Conservation (phyloP, 116 monocot genomes). For the Iris pallida region DNA sequence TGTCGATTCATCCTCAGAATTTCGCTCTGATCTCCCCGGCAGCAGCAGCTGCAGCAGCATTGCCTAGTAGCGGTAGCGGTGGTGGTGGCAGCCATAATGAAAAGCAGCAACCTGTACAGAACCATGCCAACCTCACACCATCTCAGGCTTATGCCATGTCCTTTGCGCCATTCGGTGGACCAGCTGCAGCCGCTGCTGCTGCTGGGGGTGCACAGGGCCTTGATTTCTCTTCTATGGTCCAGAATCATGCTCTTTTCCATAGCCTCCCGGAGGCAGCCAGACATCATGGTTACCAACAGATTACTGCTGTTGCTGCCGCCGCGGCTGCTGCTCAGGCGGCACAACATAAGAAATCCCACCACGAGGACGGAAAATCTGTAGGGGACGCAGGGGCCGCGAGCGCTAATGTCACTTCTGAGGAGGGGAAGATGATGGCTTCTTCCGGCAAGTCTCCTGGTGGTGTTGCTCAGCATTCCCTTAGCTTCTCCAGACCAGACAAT, state of each 20-base stretch:
- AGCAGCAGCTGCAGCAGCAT: slow-evolving; percentile 12
- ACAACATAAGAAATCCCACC: slow-evolving; percentile 24
- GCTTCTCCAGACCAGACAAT: slow-evolving; percentile 28
- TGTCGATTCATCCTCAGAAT: slow-evolving; percentile 66
- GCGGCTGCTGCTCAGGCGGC: slow-evolving; percentile 17
- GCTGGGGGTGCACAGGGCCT: slow-evolving; percentile 34
- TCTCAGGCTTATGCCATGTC: slow-evolving; percentile 80
- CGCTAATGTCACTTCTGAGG: slow-evolving; percentile 13
- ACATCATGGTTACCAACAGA: slow-evolving; percentile 30
- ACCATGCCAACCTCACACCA: slow-evolving; percentile 38
- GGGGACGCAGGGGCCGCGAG: slow-evolving; percentile 18
- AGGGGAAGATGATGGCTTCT: slow-evolving; percentile 23
- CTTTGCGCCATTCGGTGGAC: slow-evolving; percentile 45
- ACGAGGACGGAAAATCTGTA: slow-evolving; percentile 26
- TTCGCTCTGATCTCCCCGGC: slow-evolving; percentile 57
- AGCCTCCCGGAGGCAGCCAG: slow-evolving; percentile 49
- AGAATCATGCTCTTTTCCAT: slow-evolving; percentile 59
- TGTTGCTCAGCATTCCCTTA: slow-evolving; percentile 25
- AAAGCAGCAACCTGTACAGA: slow-evolving; percentile 42
- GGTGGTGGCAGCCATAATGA: slow-evolving; percentile 33
- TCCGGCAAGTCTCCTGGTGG: slow-evolving; percentile 2
- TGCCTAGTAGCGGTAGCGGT: slow-evolving; percentile 7
- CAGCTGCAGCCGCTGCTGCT: slow-evolving; percentile 14
- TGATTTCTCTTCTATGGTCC: slow-evolving; percentile 66
- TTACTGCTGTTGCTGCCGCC: not conserved